Percentiles rank a stretch among this genome's conserved stretches.
Conservation (phyloP, 345 rosid species). For the Rubroshorea leprosula region DNA sequence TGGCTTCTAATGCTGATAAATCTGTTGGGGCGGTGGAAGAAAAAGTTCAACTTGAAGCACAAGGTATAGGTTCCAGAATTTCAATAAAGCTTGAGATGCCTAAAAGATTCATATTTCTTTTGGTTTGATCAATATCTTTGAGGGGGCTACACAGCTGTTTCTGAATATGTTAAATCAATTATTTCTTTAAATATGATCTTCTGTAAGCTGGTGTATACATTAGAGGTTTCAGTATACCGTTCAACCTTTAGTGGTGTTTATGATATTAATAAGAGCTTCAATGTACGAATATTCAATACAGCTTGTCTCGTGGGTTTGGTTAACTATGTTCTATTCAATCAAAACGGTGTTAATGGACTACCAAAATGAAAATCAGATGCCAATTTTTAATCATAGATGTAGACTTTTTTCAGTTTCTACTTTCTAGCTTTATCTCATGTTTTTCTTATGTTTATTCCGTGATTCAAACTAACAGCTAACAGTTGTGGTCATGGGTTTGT, state of each 20-base stretch:
- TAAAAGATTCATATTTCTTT: too few relatives aligned
- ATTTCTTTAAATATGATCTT: too few relatives aligned
- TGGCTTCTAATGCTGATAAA: constrained; percentile 22
- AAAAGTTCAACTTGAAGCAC: constrained; percentile 32
- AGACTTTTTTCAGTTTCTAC: background rate
- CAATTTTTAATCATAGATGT: background rate
- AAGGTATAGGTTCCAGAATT: constrained; percentile 33
- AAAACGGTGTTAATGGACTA: background rate
- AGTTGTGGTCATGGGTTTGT: too few relatives aligned
- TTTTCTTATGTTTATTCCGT: too few relatives aligned
- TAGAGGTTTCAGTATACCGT: background rate
- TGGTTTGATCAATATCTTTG: background rate
- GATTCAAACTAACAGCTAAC: too few relatives aligned
- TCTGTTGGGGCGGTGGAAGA: constrained; percentile 26
- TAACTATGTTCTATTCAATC: background rate
- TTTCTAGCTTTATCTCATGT: too few relatives aligned
- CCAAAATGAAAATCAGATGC: background rate
- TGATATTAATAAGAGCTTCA: background rate
- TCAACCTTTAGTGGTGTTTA: background rate
- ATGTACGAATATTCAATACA: background rate
- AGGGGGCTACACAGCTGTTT: background rate
- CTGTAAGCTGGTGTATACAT: too few relatives aligned
- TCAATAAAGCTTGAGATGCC: background rate
- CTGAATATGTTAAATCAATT: background rate
- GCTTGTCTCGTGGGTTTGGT: background rate